Percentiles rank a stretch among this genome's conserved stretches.
Conservation (phyloP, 1,284 basidiomycete species). For the Gomphus bonarii region DNA sequence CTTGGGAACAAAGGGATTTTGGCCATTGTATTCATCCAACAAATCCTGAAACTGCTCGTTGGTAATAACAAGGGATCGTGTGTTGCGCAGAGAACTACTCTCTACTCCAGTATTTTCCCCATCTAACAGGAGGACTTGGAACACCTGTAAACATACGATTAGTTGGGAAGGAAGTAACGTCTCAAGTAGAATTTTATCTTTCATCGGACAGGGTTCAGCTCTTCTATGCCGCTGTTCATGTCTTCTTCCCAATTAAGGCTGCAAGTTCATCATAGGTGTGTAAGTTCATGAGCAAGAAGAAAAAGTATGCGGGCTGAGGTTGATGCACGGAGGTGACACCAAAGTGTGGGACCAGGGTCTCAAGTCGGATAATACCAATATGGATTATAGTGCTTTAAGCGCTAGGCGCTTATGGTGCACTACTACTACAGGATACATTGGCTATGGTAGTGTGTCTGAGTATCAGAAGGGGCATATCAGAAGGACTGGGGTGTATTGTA, state of each 20-base stretch:
- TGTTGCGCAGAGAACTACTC: conserved; percentile 26
- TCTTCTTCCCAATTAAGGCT: conserved; percentile 29
- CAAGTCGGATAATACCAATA: no score
- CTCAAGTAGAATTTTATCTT: conserved; percentile 17
- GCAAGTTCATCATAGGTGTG: no score
- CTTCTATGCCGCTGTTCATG: conserved; percentile 22
- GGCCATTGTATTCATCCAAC: conserved; percentile 22
- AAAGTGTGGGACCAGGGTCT: no score
- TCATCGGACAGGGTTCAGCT: conserved; percentile 23
- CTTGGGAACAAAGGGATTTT: conserved; percentile 26
- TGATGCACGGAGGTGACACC: no score
- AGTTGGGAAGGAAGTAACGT: background rate
- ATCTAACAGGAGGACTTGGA: conserved; percentile 28
- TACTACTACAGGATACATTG: no score
- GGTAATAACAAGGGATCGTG: conserved; percentile 24
- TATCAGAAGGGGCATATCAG: no score
- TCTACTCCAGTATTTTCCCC: conserved; percentile 22
- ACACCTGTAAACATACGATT: conserved; percentile 15
- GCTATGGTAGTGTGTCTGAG: no score
- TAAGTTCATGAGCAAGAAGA: no score
- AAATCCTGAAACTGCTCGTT: conserved; percentile 27
- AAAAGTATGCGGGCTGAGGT: no score
- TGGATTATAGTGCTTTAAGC: no score
- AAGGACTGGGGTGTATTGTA: no score
- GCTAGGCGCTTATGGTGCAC: no score